A percentile compares a stretch with the other conserved stretches of the same genome.
phyloP scores from a whole-genome alignment of 2,329 filamentous ascomycete species.

The Fonsecaea pugnacius region DNA sequence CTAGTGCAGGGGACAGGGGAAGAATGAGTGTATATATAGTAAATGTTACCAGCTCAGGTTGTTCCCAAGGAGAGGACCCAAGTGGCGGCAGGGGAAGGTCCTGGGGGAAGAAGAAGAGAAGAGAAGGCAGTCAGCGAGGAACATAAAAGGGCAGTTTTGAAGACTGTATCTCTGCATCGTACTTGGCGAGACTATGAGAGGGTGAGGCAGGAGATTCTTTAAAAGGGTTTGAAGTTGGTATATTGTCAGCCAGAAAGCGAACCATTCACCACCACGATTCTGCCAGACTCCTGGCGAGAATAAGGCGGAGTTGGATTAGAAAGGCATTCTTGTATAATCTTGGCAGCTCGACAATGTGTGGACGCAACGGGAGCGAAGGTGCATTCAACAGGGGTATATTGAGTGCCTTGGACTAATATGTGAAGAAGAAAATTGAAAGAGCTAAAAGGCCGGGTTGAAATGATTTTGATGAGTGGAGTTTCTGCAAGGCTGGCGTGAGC shows the following conservation, averaged over 20 bases:
- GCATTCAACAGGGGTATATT: conserved; percentile 35
- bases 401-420: conserved; percentile 31
- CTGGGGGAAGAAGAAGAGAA: background rate
- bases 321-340: conserved; percentile 27
- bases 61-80: conserved; percentile 9
- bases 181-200: background rate
- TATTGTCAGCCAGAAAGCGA: conserved; percentile 35
- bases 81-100: conserved; percentile 2
- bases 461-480: conserved; percentile 6
- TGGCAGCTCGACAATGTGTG: conserved; percentile 33
- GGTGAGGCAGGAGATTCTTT: conserved; percentile 3
- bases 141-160: background rate
- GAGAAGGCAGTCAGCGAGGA: background rate
- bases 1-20: conserved; percentile 3
- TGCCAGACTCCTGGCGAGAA: conserved; percentile 7
- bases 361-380: conserved; percentile 23
- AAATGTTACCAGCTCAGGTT: conserved; percentile 15
- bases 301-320: conserved; percentile 30
- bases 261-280: conserved; percentile 28
- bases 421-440: conserved; percentile 12
- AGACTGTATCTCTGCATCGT: background rate
- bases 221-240: background rate
- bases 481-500: background rate
- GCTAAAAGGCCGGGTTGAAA: background rate
- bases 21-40: conserved; percentile 16